Base-by-base conservation (phyloP, 345 rosid genomes). In the Diplotaxis tenuifolia region DNA sequence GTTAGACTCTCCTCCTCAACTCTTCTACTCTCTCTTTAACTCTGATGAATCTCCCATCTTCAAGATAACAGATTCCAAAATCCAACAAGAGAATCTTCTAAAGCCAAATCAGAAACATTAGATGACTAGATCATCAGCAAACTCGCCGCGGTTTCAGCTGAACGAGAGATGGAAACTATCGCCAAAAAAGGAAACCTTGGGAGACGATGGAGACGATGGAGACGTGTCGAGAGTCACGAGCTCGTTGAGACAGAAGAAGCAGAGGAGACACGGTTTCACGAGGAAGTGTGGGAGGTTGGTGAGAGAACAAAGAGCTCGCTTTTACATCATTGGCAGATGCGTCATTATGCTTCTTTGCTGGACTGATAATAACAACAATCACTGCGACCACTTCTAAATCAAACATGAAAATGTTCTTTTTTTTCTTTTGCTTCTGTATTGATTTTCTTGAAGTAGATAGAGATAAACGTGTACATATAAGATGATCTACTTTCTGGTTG, bases 321-420 rank as follows among this genome's bases (percentile, higher is more conserved):
- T 91, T 79, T 94, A 94, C 82, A 91, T 94, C 89, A 71, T 91
- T 84, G 62, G 98, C 61, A 88, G 97, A 23, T 94, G 98, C 47
- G 88, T 94, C 21, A 59, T 86, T 32, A 89, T 94, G 96, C 96
- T 94, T 65, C 81, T 94, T 64, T 94, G 98, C 79, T 94, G 97
- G 98, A 86, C 84, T 18, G 97, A 94, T 36, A 85, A 82, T 27
- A 83, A 84, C 21, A 84, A 86, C 22, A 67, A 81, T 27, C 5
- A 45, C 42, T 89, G 75, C 77, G 79, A 87, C 21, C 2, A 75
- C n/a, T 36, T 18, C 63, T 40, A 19, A 42, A 2, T 38, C 28
- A 40, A 16, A 63, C 10, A 38, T 18, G 18, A 19, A 14, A 16
- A 10, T 32, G 50, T 45, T 45, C n/a, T 15, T 34, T 21, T 64